Evolutionary conservation across 768 basidiomycete genomes (phyloP).

Genomic region (Tylopilus rubrobrunneus): DNA sequence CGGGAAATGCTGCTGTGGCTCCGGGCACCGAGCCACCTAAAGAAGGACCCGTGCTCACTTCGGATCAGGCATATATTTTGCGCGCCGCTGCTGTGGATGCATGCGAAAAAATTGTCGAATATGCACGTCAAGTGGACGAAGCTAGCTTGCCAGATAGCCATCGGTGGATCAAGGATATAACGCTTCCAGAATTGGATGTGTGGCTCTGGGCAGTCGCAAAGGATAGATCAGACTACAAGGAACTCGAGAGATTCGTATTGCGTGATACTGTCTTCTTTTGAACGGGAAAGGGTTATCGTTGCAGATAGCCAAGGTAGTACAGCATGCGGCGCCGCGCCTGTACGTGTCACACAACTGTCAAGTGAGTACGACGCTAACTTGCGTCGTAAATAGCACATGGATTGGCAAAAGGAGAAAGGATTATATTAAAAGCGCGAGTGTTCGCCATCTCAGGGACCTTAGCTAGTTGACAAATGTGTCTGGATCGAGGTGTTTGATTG

Average conservation of each 20-base stretch:
- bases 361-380: neutral
- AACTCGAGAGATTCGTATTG: slow-evolving; percentile 62
- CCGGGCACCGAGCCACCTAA: slow-evolving; percentile 26
- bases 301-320: neutral
- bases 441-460: slow-evolving; percentile 1
- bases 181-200: slow-evolving; percentile 58
- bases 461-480: neutral
- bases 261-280: slow-evolving; percentile 68
- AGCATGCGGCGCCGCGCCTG: neutral
- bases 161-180: slow-evolving; percentile 54
- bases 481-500: slow-evolving; percentile 17
- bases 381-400: slow-evolving; percentile 1
- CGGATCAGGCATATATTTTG: slow-evolving; percentile 63
- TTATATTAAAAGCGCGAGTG: slow-evolving; percentile 7
- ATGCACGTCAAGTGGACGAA: slow-evolving; percentile 38
- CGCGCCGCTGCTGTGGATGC: slow-evolving; percentile 80
- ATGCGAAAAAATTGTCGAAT: slow-evolving; percentile 62
- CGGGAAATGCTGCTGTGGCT: neutral
- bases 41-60: slow-evolving; percentile 53
- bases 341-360: neutral
- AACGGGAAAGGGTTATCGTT: neutral
- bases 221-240: slow-evolving; percentile 67
- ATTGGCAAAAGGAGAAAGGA: neutral
- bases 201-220: slow-evolving; percentile 87
- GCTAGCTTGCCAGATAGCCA: slow-evolving; percentile 24